Evolutionary conservation across 371 early-diverging fungal genomes (phyloP).

Genomic region (Actinomucor elegans): DNA sequence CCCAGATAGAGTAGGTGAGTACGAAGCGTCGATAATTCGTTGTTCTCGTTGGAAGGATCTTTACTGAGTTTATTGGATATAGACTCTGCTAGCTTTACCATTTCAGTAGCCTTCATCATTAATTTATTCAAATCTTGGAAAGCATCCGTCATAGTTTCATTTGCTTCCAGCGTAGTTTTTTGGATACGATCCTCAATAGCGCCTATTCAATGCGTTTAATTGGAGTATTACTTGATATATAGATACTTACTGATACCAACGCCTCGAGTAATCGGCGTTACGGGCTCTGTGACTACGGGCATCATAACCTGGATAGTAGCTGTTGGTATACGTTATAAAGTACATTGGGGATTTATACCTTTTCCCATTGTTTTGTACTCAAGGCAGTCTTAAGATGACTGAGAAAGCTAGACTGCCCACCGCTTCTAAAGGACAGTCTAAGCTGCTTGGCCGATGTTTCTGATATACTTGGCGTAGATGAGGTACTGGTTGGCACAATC

Average conservation of each 20-base stretch:
- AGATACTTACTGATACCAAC: conserved; percentile 43
- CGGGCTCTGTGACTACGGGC: background rate
- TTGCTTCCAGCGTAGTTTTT: conserved; percentile 59
- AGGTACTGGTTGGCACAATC: conserved; percentile 9
- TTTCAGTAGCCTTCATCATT: conserved; percentile 84
- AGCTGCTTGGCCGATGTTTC: conserved; percentile 23
- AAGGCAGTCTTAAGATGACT: conserved; percentile 61
- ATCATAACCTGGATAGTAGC: too few species aligned
- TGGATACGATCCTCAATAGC: conserved; percentile 76
- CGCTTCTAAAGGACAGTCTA: conserved; percentile 78
- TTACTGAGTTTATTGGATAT: conserved; percentile 66
- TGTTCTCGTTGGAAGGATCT: conserved; percentile 43
- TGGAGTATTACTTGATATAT: background rate
- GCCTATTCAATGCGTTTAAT: conserved; percentile 35
- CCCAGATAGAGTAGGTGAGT: conserved; percentile 82
- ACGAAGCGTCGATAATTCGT: conserved; percentile 60
- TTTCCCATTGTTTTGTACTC: conserved; percentile 65
- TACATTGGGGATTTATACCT: too few species aligned
- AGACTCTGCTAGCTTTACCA: conserved; percentile 81
- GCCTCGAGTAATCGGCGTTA: conserved; percentile 21
- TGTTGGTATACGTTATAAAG: too few species aligned
- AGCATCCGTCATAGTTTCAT: conserved; percentile 73
- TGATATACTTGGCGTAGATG: too few species aligned
- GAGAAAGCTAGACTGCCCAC: conserved; percentile 65
- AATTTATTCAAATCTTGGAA: conserved; percentile 85